phyloP scores from a whole-genome alignment of 192 early-diverging fungal species.

The Kickxella alabastrina region DNA sequence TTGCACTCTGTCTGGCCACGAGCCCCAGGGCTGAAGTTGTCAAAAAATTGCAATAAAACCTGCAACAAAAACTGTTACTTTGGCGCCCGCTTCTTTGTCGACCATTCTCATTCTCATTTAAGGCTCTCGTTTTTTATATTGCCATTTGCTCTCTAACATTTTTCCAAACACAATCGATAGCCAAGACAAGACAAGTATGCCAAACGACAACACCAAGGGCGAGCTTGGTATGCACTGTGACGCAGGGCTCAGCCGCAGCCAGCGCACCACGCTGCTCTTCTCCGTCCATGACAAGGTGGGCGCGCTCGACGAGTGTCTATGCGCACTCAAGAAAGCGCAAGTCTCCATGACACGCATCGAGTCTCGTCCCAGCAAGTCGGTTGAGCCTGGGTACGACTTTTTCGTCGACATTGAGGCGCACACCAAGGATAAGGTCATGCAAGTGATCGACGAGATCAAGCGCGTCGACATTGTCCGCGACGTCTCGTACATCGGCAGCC shows the following conservation, averaged over 20 bases:
- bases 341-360: constrained; percentile 94
- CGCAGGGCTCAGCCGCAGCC: constrained; percentile 23
- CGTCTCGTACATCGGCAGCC: constrained; percentile 50
- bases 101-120: no score
- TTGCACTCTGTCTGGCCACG: no score
- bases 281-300: constrained; percentile 83
- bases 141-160: neutral
- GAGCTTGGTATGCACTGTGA: constrained; percentile 26
- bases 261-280: constrained; percentile 66
- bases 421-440: constrained; percentile 57
- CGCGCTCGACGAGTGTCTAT: constrained; percentile 77
- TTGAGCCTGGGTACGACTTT: constrained; percentile 85
- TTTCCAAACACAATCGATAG: no score
- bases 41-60: no score
- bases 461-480: constrained; percentile 59
- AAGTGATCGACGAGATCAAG: constrained; percentile 61
- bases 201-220: constrained; percentile 7
- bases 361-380: constrained; percentile 79
- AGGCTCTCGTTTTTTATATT: neutral
- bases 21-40: no score
- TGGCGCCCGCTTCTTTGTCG: no score
- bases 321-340: constrained; percentile 61
- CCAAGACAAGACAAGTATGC: no score
- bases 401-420: constrained; percentile 84
- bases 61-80: no score